phyloP scores from a whole-genome alignment of 1,284 basidiomycete species.

The Psilocybe mexicana region DNA sequence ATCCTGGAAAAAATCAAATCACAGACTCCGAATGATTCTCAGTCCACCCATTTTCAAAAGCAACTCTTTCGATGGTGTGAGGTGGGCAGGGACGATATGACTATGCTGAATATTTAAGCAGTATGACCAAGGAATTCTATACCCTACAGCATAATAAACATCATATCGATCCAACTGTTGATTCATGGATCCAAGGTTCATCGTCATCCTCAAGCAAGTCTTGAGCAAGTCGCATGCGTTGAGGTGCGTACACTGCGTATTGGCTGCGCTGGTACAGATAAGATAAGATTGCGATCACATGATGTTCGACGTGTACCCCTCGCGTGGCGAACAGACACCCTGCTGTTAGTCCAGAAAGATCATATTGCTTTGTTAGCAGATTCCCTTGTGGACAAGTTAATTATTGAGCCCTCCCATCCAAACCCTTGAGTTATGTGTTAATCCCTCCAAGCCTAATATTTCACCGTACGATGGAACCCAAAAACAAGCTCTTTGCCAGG shows the following conservation, averaged over 20 bases:
- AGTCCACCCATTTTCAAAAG: neutral
- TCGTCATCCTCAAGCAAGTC: too few species aligned
- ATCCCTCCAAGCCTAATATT: neutral
- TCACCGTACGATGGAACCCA: constrained; percentile 26
- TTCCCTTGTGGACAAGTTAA: neutral
- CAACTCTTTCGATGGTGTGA: constrained; percentile 8
- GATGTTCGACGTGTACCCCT: constrained; percentile 26
- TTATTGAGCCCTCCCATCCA: neutral
- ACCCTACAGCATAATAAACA: too few species aligned
- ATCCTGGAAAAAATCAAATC: constrained; percentile 18
- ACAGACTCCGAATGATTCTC: neutral
- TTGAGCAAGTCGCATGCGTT: too few species aligned
- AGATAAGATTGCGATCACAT: constrained; percentile 26
- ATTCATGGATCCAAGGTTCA: too few species aligned
- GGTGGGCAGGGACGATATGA: neutral
- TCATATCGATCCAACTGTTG: too few species aligned
- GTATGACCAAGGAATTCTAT: too few species aligned
- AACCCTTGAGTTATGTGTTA: constrained; percentile 2
- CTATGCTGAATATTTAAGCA: too few species aligned
- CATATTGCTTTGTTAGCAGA: neutral
- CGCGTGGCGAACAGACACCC: constrained; percentile 13
- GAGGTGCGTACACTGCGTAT: too few species aligned
- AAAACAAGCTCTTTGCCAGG: constrained; percentile 39
- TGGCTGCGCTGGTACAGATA: neutral
- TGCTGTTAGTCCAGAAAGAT: constrained; percentile 3